Conservation (phyloP, 192 early-diverging fungal genomes). For the Mortierella antarctica region DNA sequence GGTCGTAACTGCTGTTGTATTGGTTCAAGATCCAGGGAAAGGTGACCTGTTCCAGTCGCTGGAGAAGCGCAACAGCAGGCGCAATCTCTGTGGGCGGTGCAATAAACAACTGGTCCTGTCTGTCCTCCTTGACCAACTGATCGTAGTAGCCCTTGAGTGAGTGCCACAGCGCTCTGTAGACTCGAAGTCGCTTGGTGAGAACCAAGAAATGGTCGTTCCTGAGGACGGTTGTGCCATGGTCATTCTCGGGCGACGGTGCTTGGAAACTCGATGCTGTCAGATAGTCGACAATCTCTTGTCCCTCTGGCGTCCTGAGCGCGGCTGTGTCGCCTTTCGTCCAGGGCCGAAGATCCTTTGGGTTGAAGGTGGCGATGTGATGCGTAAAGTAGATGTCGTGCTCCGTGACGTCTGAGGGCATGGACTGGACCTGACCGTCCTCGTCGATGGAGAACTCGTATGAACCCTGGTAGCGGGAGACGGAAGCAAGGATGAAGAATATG, state of each 20-base stretch:
- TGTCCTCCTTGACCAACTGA: background rate
- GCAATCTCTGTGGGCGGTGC: conserved; percentile 42
- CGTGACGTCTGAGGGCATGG: conserved; percentile 2
- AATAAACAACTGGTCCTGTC: conserved; percentile 13
- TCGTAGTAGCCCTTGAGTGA: conserved; percentile 22
- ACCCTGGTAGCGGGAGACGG: conserved; percentile 46
- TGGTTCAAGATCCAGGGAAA: conserved; percentile 41
- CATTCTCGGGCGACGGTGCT: background rate
- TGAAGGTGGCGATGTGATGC: conserved; percentile 45
- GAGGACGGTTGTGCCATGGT: background rate
- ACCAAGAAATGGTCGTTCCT: conserved; percentile 24
- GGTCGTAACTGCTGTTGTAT: conserved; percentile 27
- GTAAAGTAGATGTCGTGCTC: conserved; percentile 32
- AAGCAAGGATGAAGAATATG: conserved; percentile 35
- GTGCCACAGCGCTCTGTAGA: conserved; percentile 42
- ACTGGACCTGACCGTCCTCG: conserved; percentile 49
- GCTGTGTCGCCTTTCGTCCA: conserved; percentile 36
- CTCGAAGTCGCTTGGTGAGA: conserved; percentile 36
- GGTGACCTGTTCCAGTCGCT: conserved; percentile 32
- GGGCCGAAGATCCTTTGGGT: conserved; percentile 29
- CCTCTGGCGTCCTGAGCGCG: conserved; percentile 23
- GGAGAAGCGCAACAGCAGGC: conserved; percentile 26
- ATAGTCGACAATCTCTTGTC: conserved; percentile 24
- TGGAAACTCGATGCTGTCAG: conserved; percentile 30
- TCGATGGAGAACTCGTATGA: conserved; percentile 43